Base-by-base conservation (phyloP, 2,329 filamentous ascomycete genomes). In the Penicillium sp. region DNA sequence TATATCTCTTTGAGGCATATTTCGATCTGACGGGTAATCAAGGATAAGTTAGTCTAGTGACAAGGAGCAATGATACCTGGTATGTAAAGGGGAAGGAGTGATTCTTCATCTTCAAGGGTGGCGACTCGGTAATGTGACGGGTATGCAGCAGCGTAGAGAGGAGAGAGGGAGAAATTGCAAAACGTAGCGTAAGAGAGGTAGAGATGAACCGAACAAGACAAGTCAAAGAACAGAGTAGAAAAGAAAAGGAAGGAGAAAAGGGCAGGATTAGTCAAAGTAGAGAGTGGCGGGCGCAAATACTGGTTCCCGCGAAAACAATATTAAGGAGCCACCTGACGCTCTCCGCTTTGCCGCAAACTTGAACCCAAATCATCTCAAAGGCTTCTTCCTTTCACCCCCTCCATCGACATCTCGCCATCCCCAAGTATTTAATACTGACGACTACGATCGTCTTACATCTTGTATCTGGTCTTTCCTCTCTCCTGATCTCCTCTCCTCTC, bases 271-370 rank as follows among this genome's bases (percentile, higher is more conserved):
- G 42, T 52, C 51, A 60, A 57, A 59, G 53, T 18, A 21, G 27
- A 54, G 54, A 52, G 53, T 54, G 51, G 51, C 58, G 54, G 44
- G 38, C 38, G 38, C 53, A 53, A 55, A 57, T 64, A 57, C 55
- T 57, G 57, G 56, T 56, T 59, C 48, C 50, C 56, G 55, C 47
- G 51, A 41, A 44, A 52, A 56, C 62, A 65, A 64, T 64, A 65
- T 63, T 64, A 63, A 63, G 59, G 61, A 64, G 62, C 60, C 61
- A 65, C 62, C 62, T 65, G 62, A 65, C 62, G 60, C 62, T 63
- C 62, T 64, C 61, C 62, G 61, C 61, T 64, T 65, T 62, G 57
- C 62, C 45, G 50, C 50, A 52, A 48, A 48, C 60, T 55, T 53
- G 47, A 45, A 42, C 36, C 41, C 34, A 38, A 56, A 57, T 10